Evolutionary conservation across 768 basidiomycete species (phyloP).

Genomic region (Cystoderma amianthinum): DNA sequence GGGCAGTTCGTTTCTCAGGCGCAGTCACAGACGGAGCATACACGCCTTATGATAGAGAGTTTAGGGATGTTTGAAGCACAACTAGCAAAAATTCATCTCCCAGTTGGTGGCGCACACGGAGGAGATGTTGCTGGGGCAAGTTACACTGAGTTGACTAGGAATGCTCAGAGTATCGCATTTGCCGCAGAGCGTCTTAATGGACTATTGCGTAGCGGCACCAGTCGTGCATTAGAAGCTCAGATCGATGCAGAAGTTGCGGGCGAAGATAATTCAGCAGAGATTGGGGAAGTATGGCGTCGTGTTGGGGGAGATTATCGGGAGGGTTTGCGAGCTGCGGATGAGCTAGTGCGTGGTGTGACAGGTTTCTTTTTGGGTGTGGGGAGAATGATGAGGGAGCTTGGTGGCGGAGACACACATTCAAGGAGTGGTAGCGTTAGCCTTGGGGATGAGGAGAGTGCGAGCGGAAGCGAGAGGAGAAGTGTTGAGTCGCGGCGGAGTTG

Average conservation of each 20-base stretch:
- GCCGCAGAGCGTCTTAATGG: constrained; percentile 63
- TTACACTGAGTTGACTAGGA: constrained; percentile 48
- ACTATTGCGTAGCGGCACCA: constrained; percentile 48
- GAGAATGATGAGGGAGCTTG: constrained; percentile 54
- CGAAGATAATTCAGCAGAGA: constrained; percentile 23
- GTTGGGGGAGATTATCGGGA: constrained; percentile 73
- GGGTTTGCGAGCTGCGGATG: constrained; percentile 65
- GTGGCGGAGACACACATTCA: constrained; percentile 14
- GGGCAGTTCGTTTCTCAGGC: constrained; percentile 11
- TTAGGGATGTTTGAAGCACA: constrained; percentile 65
- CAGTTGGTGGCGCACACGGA: constrained; percentile 7
- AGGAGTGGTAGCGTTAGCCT: constrained; percentile 41
- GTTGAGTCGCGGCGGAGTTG: constrained; percentile 42
- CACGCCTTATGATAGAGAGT: constrained; percentile 63
- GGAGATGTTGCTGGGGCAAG: constrained; percentile 15
- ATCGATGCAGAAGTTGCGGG: constrained; percentile 70
- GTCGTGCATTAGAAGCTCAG: constrained; percentile 61
- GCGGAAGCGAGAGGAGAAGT: constrained; percentile 19
- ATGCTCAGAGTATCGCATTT: constrained; percentile 56
- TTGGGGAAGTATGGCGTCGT: constrained; percentile 58
- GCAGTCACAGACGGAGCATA: constrained; percentile 44
- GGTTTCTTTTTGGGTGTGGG: constrained; percentile 73
- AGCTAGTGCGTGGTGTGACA: constrained; percentile 71
- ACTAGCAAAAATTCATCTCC: constrained; percentile 42
- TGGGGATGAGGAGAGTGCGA: constrained; percentile 33